These are phyloP conservation scores for Solanum arcanum DNA, from an alignment of 257 asterid species.

Conservation along the genomic window DNA sequence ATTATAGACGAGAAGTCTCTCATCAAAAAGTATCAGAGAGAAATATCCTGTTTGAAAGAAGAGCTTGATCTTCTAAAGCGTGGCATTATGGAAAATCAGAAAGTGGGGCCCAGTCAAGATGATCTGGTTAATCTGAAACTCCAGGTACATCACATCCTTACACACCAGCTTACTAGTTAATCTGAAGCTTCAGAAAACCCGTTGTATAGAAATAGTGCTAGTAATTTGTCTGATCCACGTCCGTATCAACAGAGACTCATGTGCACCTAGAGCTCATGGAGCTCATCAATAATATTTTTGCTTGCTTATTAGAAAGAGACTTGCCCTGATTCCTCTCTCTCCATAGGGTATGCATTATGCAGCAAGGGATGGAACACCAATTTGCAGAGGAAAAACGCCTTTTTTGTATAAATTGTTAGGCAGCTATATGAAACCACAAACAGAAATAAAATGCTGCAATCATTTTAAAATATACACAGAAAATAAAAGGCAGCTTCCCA, in stretches of 20 bases:
- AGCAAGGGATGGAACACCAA: neutral
- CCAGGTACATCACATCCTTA: slow-evolving; percentile 33
- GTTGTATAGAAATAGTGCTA: neutral
- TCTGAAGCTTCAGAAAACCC: neutral
- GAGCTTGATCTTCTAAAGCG: slow-evolving; percentile 69
- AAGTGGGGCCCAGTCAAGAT: slow-evolving; percentile 49
- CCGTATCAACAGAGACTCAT: neutral
- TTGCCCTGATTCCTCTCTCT: neutral
- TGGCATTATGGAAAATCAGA: slow-evolving; percentile 67
- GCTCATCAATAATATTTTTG: neutral
- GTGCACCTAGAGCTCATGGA: neutral
- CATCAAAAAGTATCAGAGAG: slow-evolving; percentile 76
- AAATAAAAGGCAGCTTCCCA: neutral
- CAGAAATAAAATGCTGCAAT: neutral
- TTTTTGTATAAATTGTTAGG: neutral
- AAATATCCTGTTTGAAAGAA: slow-evolving; percentile 63
- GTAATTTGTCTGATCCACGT: neutral
- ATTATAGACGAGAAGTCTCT: slow-evolving; percentile 86
- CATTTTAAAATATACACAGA: neutral
- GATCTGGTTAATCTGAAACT: slow-evolving; percentile 65
- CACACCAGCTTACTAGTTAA: neutral
- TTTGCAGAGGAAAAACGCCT: neutral
- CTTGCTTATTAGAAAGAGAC: neutral
- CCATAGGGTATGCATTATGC: neutral
- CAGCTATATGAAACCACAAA: neutral